Conservation (phyloP, 352 stramenopile species). For the Phytophthora nicotianae region DNA sequence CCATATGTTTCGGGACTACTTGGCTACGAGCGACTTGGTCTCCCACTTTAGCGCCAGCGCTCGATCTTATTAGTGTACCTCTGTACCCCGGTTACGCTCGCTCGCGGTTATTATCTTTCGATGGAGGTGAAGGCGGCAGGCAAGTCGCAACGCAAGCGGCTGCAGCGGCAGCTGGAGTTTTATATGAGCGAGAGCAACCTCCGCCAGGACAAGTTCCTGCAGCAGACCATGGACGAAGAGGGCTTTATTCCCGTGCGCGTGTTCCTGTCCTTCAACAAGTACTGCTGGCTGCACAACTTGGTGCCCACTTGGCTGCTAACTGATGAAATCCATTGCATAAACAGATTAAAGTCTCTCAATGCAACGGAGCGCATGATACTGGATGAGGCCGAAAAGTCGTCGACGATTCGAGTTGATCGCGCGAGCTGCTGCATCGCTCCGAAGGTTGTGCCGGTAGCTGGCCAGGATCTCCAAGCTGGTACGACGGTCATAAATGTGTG, state of each 20-base stretch:
- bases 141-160: slow-evolving; percentile 72
- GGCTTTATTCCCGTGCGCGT: slow-evolving; percentile 59
- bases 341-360: slow-evolving; percentile 55
- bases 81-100: background rate
- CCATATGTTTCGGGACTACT: slow-evolving; percentile 20
- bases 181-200: slow-evolving; percentile 81
- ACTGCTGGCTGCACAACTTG: background rate
- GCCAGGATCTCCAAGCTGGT: slow-evolving; percentile 36
- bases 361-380: slow-evolving; percentile 63
- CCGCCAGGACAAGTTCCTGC: slow-evolving; percentile 81
- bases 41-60: background rate
- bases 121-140: slow-evolving; percentile 29
- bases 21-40: slow-evolving; percentile 13
- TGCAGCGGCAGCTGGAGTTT: slow-evolving; percentile 86
- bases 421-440: slow-evolving; percentile 50
- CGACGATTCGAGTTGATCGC: slow-evolving; percentile 49
- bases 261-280: slow-evolving; percentile 80
- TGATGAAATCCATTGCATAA: background rate
- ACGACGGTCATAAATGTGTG: slow-evolving; percentile 1
- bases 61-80: background rate
- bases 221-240: slow-evolving; percentile 71
- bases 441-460: slow-evolving; percentile 31
- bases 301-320: background rate
- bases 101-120: slow-evolving; percentile 7
- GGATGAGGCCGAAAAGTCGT: slow-evolving; percentile 64